phyloP scores from a whole-genome alignment of 2,329 filamentous ascomycete species.

The Raffaelea ambrosiae region DNA sequence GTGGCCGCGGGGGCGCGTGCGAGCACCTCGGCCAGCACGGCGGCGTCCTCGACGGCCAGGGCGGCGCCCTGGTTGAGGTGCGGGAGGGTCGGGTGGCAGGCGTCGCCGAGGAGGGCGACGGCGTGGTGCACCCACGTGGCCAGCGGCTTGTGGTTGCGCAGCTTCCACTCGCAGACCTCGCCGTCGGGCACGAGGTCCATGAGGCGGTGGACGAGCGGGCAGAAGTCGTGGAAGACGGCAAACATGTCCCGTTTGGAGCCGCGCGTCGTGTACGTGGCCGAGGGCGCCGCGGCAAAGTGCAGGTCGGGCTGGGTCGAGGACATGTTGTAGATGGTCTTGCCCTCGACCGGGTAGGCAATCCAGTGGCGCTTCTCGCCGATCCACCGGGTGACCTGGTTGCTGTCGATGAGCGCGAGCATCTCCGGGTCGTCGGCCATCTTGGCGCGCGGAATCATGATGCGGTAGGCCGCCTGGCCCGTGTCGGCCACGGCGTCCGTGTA shows the following conservation, averaged over 20 bases:
- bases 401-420: constrained; percentile 55
- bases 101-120: constrained; percentile 52
- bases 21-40: constrained; percentile 47
- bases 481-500: constrained; percentile 50
- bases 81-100: constrained; percentile 59
- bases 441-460: constrained; percentile 64
- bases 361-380: constrained; percentile 68
- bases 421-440: constrained; percentile 60
- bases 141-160: constrained; percentile 49
- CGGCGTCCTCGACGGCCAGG: constrained; percentile 60
- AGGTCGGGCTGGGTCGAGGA: constrained; percentile 53
- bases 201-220: constrained; percentile 48
- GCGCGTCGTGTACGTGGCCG: constrained; percentile 53
- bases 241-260: constrained; percentile 54
- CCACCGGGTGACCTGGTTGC: constrained; percentile 63
- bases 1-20: constrained; percentile 20
- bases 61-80: constrained; percentile 60
- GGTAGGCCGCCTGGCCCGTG: constrained; percentile 69
- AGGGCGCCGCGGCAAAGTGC: constrained; percentile 49
- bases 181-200: constrained; percentile 52
- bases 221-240: constrained; percentile 51
- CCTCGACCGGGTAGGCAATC: constrained; percentile 66
- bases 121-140: constrained; percentile 49
- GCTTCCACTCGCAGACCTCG: constrained; percentile 57
- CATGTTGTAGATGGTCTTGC: constrained; percentile 57